A percentile compares a stretch with the other conserved stretches of the same genome.
phyloP scores from a whole-genome alignment of 352 stramenopile species.

The Pythium volutum region DNA sequence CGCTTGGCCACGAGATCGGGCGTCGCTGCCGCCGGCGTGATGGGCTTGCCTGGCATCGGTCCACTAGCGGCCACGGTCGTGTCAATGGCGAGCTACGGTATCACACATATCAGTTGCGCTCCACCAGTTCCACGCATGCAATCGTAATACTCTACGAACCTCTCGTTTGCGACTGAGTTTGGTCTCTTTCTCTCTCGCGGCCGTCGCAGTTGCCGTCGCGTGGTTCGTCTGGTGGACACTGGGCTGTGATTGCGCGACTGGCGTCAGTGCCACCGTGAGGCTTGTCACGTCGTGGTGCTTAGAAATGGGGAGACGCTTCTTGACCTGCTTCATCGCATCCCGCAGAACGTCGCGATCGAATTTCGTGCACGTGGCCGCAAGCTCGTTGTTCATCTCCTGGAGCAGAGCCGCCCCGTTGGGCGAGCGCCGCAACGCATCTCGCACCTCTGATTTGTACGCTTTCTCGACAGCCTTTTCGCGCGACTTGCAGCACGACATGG shows the following conservation, averaged over 20 bases:
- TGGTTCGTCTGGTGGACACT: neutral
- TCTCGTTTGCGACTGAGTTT: constrained; percentile 21
- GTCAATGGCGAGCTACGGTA: constrained; percentile 15
- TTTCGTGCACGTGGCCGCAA: constrained; percentile 8
- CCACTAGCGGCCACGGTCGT: constrained; percentile 1
- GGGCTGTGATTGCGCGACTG: constrained; percentile 1
- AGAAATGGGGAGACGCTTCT: constrained; percentile 37
- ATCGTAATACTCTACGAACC: neutral
- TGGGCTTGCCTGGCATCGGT: neutral
- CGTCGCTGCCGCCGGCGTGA: constrained; percentile 19
- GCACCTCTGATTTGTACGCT: constrained; percentile 39
- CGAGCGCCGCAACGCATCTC: constrained; percentile 27
- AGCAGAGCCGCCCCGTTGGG: constrained; percentile 30
- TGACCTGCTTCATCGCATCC: constrained; percentile 40
- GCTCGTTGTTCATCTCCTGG: constrained; percentile 7
- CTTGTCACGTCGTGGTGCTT: constrained; percentile 30
- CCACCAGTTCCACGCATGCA: neutral
- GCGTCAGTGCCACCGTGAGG: constrained; percentile 1
- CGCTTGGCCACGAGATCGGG: constrained; percentile 27
- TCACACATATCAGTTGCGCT: neutral
- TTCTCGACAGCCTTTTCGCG: constrained; percentile 34
- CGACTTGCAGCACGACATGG: constrained; percentile 35
- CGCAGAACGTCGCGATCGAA: constrained; percentile 30
- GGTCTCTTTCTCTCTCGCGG: constrained; percentile 13
- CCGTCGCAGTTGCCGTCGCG: neutral